Conservation (phyloP, 1,139 yeast species). For the Geotrichum siamense region DNA sequence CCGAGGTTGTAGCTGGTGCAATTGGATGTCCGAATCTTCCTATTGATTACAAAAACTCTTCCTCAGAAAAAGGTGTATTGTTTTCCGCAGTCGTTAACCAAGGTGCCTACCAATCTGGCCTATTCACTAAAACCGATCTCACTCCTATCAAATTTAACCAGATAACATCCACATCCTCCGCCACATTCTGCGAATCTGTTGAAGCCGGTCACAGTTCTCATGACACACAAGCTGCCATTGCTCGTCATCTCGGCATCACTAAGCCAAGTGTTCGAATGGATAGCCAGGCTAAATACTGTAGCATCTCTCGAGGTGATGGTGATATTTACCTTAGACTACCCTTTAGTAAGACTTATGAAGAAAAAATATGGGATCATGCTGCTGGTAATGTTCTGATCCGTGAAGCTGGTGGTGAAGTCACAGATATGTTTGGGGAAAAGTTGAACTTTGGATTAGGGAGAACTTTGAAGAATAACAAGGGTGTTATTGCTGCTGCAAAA, state of each 20-base stretch:
- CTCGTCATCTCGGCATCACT: conserved; percentile 58
- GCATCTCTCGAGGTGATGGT: conserved; percentile 84
- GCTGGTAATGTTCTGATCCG: conserved; percentile 81
- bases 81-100: conserved; percentile 68
- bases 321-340: conserved; percentile 89
- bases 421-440: conserved; percentile 66
- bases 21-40: conserved; percentile 94
- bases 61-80: conserved; percentile 49
- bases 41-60: conserved; percentile 38
- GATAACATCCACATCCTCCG: conserved; percentile 35
- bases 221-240: conserved; percentile 74
- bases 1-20: conserved; percentile 78
- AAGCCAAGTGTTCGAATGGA: conserved; percentile 51
- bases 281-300: conserved; percentile 93
- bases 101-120: conserved; percentile 51
- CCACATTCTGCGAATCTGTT: conserved; percentile 89
- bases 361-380: conserved; percentile 98
- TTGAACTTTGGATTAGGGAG: conserved; percentile 88
- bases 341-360: conserved; percentile 64
- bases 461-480: conserved; percentile 62
- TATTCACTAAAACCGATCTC: conserved; percentile 22
- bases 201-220: conserved; percentile 95
- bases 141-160: conserved; percentile 31
- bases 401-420: conserved; percentile 89
- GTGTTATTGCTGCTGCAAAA: conserved; percentile 82